Base-by-base conservation (phyloP, 2,329 filamentous ascomycete genomes). In the Curvularia lunata region DNA sequence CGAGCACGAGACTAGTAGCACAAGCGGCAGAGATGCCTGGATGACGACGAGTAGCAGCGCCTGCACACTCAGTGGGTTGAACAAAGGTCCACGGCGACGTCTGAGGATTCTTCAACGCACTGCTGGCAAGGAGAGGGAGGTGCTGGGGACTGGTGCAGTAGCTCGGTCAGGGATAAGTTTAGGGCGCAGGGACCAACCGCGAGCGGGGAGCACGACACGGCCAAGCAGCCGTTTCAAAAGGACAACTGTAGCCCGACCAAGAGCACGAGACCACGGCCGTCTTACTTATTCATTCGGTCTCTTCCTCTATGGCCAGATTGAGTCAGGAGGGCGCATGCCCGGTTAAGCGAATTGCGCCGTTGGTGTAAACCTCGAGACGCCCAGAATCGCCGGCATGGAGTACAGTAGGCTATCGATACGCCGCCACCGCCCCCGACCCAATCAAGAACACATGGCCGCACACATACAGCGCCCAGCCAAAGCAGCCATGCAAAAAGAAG, bases 81-180 rank as follows among this genome's bases (percentile, higher is more conserved):
- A 53, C 45, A 62, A 52, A 56, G 54, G 51, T 54, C 53, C 61
- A 63, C 58, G 56, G 59, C 43, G 47, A 53, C 52, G 55, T 58
- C 53, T 62, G 54, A 65, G 61, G 57, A 58, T 49, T 63, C 57
- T 59, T 63, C 54, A 59, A 58, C 41, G 49, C 52, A 62, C 46
- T 56, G 55, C 54, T 62, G 59, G 59, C 59, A 56, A 43, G 55
- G 59, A 53, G 59, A 48, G 28, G 28, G 59, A 63, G 42, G 54
- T 56, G 58, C 54, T 48, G 49, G 54, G 30, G 56, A 56, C 59
- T 61, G 61, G 54, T 50, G 59, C 59, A 63, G 64, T 65, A 63
- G 58, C 64, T 65, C 58, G 59, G 70, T 71, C 71, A 73, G 71
- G 71, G 71, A 69, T 71, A 60, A 59, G 52, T 57, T 48, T 51